Evolutionary conservation across 305 asterid species (phyloP).

Genomic region (Nicotiana rustica): DNA sequence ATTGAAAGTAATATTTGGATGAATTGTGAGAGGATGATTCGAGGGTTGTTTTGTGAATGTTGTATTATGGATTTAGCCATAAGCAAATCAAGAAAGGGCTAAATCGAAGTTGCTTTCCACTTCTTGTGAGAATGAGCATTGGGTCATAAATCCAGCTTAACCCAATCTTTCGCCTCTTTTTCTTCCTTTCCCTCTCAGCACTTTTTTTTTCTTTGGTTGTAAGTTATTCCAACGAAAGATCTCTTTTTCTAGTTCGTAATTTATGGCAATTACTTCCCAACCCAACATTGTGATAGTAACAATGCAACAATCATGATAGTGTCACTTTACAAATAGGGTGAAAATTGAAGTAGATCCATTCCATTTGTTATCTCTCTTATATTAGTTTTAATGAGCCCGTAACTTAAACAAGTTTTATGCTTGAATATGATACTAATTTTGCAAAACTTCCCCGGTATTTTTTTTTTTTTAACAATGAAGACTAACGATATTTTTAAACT

Average conservation of each 20-base stretch:
- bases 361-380: background rate
- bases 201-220: slow-evolving; percentile 36
- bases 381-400: background rate
- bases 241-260: background rate
- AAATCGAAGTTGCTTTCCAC: slow-evolving; percentile 36
- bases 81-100: slow-evolving; percentile 38
- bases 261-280: background rate
- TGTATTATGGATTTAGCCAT: slow-evolving; percentile 37
- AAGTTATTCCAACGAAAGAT: slow-evolving; percentile 36
- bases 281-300: background rate
- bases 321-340: background rate
- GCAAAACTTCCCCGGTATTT: background rate
- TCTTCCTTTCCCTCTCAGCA: slow-evolving; percentile 30
- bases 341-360: background rate
- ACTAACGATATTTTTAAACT: too few relatives aligned
- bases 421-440: background rate
- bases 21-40: slow-evolving; percentile 42
- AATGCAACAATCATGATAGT: background rate
- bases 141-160: too few relatives aligned
- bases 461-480: background rate
- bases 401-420: background rate
- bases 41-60: slow-evolving; percentile 45
- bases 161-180: background rate
- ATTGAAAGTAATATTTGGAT: slow-evolving; percentile 19
- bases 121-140: slow-evolving; percentile 30